Evolutionary conservation across 1,139 yeast species (phyloP).

Genomic region (Blastobotrys illinoisensis): DNA sequence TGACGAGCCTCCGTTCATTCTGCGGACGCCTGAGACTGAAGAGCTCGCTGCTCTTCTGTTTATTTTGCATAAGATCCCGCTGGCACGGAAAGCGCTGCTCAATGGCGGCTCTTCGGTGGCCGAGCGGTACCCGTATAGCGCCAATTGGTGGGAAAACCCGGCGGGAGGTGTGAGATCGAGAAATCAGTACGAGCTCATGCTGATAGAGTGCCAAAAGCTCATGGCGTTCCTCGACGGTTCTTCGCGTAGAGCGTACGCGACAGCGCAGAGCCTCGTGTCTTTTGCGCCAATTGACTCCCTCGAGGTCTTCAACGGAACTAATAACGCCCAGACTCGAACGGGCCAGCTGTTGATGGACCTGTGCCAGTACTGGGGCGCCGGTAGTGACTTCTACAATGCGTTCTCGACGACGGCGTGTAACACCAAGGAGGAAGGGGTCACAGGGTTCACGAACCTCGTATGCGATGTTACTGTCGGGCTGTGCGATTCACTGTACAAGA

Average conservation of each 20-base stretch:
- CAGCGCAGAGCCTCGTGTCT: constrained; percentile 33
- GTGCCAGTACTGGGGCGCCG: constrained; percentile 15
- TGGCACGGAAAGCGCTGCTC: constrained; percentile 35
- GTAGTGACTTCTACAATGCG: constrained; percentile 9
- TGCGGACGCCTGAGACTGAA: constrained; percentile 32
- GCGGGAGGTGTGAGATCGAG: constrained; percentile 18
- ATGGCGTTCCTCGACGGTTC: constrained; percentile 41
- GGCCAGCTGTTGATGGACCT: constrained; percentile 19
- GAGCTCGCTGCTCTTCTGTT: constrained; percentile 37
- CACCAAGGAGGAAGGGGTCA: not conserved
- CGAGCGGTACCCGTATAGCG: constrained; percentile 36
- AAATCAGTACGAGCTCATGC: constrained; percentile 20
- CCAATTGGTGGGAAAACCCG: constrained; percentile 43
- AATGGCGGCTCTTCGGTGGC: constrained; percentile 30
- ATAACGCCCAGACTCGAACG: constrained; percentile 20
- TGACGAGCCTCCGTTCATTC: constrained; percentile 31
- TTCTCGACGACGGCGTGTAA: constrained; percentile 1
- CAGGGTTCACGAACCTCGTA: constrained; percentile 19
- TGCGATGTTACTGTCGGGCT: constrained; percentile 25
- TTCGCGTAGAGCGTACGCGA: constrained; percentile 39
- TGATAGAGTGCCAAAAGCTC: constrained; percentile 40
- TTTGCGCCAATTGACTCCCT: constrained; percentile 17
- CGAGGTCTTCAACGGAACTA: constrained; percentile 28
- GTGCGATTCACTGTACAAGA: constrained; percentile 22
- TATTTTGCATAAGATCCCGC: constrained; percentile 41